Evolutionary conservation across 1,284 basidiomycete genomes (phyloP), one percentile per base, ranked within the genome.

Genomic region (Tilletia walkeri): DNA sequence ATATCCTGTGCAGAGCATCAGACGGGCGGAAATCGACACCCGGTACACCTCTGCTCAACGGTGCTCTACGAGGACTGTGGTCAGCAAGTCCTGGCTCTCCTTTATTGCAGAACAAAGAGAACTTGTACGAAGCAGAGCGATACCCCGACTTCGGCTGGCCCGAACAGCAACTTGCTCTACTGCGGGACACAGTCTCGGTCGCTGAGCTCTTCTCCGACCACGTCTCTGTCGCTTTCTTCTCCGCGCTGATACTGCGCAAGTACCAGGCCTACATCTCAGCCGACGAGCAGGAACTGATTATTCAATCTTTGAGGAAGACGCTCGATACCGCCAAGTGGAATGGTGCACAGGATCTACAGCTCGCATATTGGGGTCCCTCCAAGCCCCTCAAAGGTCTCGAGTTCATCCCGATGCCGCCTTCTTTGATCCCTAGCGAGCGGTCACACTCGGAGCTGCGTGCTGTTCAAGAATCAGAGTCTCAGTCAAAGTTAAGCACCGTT

Each of bases 151-250:
- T 90, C 81, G 94, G 95, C 1, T 99, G 95, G 95, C 90, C 92
- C 0, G 92, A 94, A 80, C 86, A 98, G 65, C 95, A 97, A 84
- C 88, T 95, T 41, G 92, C 92, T 41, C 89, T 95, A 41, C 87
- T 98, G 48, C 89, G 94, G 65, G 95, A 98, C 81, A 92, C 93
- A 0, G 90, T 97, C 45, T 89, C 91, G 0, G 89, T 97, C 10
- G 91, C 93, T 3, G 94, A 98, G 84, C 89, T 92, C 18, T 85
- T 98, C n/a, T 92, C 93, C 70, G 93, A 94, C 91, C 70, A 75
- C 71, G 87, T 86, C 6, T 70, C 72, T 5, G 76, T 76, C 69
- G 71, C 70, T 0, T 75, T 76, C 59, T 75, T 78, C 61, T 75
- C 71, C 10, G 69, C 73, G 4, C 72, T 79, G 16, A 72, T 80